Percentiles rank a stretch among this genome's conserved stretches.
Conservation (phyloP, 2,329 filamentous ascomycete genomes). For the Colletotrichum theobromicola region DNA sequence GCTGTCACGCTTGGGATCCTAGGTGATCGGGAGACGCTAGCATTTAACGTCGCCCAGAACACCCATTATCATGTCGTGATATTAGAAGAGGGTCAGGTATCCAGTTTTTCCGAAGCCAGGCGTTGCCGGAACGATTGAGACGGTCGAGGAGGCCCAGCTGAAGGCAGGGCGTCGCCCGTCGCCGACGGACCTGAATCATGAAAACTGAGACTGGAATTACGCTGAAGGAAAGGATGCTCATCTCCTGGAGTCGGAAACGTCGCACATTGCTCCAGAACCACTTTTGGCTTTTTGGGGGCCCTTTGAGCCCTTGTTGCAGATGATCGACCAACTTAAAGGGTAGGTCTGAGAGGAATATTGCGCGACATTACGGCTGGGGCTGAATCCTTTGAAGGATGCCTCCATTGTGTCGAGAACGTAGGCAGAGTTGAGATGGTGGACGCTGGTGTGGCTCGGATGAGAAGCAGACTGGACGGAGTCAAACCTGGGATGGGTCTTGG, state of each 20-base stretch:
- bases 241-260: conserved; percentile 1
- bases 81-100: neutral
- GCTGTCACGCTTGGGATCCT: neutral
- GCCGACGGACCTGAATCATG: neutral
- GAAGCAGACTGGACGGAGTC: conserved; percentile 3
- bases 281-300: neutral
- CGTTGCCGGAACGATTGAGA: neutral
- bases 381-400: neutral
- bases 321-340: conserved; percentile 7
- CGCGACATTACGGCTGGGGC: neutral
- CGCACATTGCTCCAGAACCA: neutral
- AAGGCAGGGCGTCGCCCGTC: neutral
- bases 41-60: neutral
- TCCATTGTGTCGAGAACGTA: neutral
- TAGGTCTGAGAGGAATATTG: neutral
- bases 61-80: neutral
- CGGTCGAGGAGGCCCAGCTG: neutral
- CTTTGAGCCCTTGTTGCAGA: neutral
- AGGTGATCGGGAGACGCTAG: neutral
- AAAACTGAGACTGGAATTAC: neutral
- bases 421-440: neutral
- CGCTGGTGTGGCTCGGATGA: conserved; percentile 13
- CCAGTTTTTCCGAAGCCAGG: neutral
- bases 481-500: neutral
- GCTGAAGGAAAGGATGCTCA: neutral